These are phyloP conservation scores for Candida tibetensis DNA, from an alignment of 805 yeast genomes.

Conservation along the genomic window DNA sequence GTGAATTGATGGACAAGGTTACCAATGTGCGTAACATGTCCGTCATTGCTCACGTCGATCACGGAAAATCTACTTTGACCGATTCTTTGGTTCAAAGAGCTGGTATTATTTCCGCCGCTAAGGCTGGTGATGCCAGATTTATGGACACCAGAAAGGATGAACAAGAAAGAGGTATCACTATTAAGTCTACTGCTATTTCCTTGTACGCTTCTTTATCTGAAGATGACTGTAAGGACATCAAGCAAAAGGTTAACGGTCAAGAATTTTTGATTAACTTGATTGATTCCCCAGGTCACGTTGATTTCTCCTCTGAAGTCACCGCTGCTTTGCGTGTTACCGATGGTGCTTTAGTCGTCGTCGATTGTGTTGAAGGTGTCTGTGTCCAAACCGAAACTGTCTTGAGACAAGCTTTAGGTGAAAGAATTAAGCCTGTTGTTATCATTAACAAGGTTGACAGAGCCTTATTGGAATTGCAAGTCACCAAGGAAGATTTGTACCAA, in stretches of 20 bases:
- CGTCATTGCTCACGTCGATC: slow-evolving; percentile 99
- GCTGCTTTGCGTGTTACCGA: slow-evolving; percentile 99
- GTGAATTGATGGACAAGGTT: slow-evolving; percentile 99
- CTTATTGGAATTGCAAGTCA: slow-evolving; percentile 95
- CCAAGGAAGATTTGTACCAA: slow-evolving; percentile 98
- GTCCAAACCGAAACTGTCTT: slow-evolving; percentile 99
- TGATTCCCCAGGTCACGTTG: slow-evolving; percentile 99
- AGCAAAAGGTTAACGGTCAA: slow-evolving; percentile 90
- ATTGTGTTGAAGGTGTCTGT: slow-evolving; percentile 99
- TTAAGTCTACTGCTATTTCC: slow-evolving; percentile 98
- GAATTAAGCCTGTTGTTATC: slow-evolving; percentile 98
- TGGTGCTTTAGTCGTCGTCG: slow-evolving; percentile 99
- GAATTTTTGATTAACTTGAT: slow-evolving; percentile 96
- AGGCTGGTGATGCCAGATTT: slow-evolving; percentile 99
- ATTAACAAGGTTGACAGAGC: slow-evolving; percentile 99
- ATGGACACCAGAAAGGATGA: slow-evolving; percentile 99
- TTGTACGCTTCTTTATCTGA: slow-evolving; percentile 85
- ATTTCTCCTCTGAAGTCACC: slow-evolving; percentile 99
- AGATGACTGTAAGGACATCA: slow-evolving; percentile 83
- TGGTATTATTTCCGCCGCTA: slow-evolving; percentile 99
- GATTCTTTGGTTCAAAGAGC: slow-evolving; percentile 99
- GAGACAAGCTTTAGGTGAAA: slow-evolving; percentile 98
- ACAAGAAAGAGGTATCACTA: slow-evolving; percentile 99
- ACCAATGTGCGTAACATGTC: slow-evolving; percentile 99
- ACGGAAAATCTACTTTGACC: slow-evolving; percentile 99